These are phyloP conservation scores for Puya raimondii DNA, from an alignment of 176 grass and related monocot species.

Conservation along the genomic window DNA sequence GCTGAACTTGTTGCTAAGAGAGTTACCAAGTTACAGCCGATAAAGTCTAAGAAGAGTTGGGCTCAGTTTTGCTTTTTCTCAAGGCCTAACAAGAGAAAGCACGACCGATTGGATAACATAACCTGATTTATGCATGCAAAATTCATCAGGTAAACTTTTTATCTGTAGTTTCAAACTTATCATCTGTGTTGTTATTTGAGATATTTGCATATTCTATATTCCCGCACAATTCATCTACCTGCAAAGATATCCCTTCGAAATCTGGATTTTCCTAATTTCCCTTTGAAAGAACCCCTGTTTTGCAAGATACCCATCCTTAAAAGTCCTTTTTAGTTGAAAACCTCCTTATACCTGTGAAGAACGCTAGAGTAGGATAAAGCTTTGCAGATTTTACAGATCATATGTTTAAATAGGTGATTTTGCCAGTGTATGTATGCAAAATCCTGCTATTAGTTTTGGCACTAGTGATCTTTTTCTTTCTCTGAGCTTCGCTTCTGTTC, in stretches of 20 bases:
- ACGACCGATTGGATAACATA: conserved; percentile 41
- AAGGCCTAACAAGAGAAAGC: conserved; percentile 95
- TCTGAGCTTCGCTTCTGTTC: background rate
- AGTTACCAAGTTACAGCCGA: conserved; percentile 40
- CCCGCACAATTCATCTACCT: too few relatives aligned
- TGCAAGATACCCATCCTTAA: too few relatives aligned
- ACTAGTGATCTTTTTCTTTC: background rate
- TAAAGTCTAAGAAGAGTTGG: conserved; percentile 69
- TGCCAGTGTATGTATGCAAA: too few relatives aligned
- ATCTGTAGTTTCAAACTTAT: background rate
- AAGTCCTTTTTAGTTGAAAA: too few relatives aligned
- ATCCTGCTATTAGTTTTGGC: background rate
- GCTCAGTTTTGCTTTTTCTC: conserved; percentile 75
- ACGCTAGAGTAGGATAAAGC: too few relatives aligned
- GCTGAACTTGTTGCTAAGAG: conserved; percentile 49
- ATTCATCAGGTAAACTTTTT: background rate
- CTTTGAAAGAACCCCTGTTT: too few relatives aligned
- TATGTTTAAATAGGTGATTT: too few relatives aligned
- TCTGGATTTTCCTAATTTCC: too few relatives aligned
- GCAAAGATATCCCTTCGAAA: too few relatives aligned
- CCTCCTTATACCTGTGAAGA: too few relatives aligned
- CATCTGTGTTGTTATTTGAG: background rate
- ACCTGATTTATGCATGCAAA: conserved; percentile 31
- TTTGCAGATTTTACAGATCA: too few relatives aligned
- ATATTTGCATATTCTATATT: too few relatives aligned